Evolutionary conservation across 1,284 basidiomycete genomes (phyloP).

Genomic region (Wallemia hederae): DNA sequence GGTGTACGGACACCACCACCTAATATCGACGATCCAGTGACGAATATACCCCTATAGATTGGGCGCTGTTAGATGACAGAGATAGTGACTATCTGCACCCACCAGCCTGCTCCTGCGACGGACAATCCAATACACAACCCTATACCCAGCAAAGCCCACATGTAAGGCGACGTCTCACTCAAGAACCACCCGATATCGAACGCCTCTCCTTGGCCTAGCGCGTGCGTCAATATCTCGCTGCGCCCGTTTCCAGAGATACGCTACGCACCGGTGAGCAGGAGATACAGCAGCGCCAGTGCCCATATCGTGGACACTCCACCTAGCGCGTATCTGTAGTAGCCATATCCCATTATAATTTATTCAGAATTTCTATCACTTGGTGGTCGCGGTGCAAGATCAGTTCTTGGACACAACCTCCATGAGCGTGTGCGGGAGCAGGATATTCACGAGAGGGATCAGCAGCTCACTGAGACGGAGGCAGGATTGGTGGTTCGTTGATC

Average conservation of each 20-base stretch:
- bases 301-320: slow-evolving; percentile 21
- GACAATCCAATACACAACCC: slow-evolving; percentile 79
- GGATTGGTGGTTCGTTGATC: background rate
- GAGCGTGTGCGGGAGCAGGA: too few relatives aligned
- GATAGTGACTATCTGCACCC: slow-evolving; percentile 13
- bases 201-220: slow-evolving; percentile 47
- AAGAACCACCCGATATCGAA: slow-evolving; percentile 82
- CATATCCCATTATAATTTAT: background rate
- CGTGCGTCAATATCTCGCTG: slow-evolving; percentile 2
- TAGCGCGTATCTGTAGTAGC: background rate
- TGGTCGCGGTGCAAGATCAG: background rate
- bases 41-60: slow-evolving; percentile 64
- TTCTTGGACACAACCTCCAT: background rate
- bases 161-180: slow-evolving; percentile 73
- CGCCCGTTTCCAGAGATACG: background rate
- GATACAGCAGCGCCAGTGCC: slow-evolving; percentile 40
- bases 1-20: slow-evolving; percentile 85
- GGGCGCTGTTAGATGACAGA: background rate
- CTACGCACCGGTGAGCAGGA: slow-evolving; percentile 46
- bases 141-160: slow-evolving; percentile 71
- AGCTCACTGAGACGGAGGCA: background rate
- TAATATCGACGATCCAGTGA: slow-evolving; percentile 78
- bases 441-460: background rate
- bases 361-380: background rate
- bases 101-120: slow-evolving; percentile 89